Base-by-base conservation (phyloP, 495 filamentous ascomycete species). In the Emericellopsis terricola region DNA sequence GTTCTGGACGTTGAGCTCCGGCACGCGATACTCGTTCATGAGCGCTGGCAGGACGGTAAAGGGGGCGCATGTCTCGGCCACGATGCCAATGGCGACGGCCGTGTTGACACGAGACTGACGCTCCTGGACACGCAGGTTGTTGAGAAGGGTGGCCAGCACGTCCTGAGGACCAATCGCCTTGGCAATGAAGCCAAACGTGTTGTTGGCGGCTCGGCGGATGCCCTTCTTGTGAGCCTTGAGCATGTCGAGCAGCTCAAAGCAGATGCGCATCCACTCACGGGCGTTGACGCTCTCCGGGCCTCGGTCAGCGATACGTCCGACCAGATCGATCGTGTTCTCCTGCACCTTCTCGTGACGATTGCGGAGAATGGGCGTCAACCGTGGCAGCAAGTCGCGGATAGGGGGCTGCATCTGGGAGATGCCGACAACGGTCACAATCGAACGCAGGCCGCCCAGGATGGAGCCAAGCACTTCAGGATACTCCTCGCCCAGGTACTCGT, bases 311-410 rank as follows among this genome's bases (percentile, higher is more conserved):
- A 96, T 96, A 65, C 91, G 89, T 42, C 91, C 91, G 29, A 99
- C 89, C 3, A 99, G 66, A 50, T 99, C 91, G 46, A 99, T 96
- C n/a, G 89, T 94, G 56, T 99, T 99, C 45, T 99, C 91, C 53
- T 99, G 91, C 27, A 99, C 91, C 56, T 99, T 99, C 53, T 99
- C 91, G 64, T 99, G 91, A 31, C 91, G 81, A 58, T 99, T 99
- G 36, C 91, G 82, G 30, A 99, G 65, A 48, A 97, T 97, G 11
- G 89, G 89, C 1, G 89, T 96, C 15, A 99, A 73, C 18, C 91
- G 82, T 8, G 91, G 91, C 3, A 99, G 73, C 6, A 99, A 71
- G 48, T 99, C 91, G 41, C 84, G 81, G 53, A 99, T 94, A n/a
- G 91, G 86, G 8, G 91, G 91, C 39, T 96, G 83, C 91, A 99